Conservation (phyloP, 2,329 filamentous ascomycete species). For the Microsporum audouinii region DNA sequence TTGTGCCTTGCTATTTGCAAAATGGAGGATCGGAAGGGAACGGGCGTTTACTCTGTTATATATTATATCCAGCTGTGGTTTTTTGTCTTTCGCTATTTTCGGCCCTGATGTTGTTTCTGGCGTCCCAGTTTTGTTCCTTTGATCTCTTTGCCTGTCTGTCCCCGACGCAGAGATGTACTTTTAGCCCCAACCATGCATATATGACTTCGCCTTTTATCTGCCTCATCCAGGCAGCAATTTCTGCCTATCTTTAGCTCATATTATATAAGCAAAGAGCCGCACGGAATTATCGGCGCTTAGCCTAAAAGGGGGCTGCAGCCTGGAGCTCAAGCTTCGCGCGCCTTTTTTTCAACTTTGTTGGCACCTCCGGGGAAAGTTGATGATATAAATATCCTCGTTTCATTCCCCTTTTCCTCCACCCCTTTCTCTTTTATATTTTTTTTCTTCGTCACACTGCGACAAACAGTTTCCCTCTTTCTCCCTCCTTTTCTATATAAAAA, state of each 20-base stretch:
- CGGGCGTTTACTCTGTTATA: background rate
- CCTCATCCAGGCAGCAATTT: background rate
- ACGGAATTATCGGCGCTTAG: conserved; percentile 1
- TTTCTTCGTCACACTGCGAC: background rate
- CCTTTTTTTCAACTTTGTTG: background rate
- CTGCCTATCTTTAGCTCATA: background rate
- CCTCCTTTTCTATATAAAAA: background rate
- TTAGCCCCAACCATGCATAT: background rate
- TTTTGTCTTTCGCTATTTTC: background rate
- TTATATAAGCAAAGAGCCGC: background rate
- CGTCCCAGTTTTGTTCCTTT: background rate
- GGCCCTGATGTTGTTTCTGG: background rate
- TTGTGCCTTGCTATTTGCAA: background rate
- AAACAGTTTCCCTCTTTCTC: background rate
- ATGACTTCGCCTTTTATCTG: background rate
- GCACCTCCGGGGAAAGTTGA: background rate
- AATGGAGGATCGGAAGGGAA: background rate
- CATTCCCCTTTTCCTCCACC: background rate
- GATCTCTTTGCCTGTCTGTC: background rate
- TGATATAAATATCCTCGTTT: background rate
- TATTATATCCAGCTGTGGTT: background rate
- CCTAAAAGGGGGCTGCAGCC: conserved; percentile 2
- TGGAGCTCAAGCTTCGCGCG: background rate
- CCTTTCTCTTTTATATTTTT: background rate
- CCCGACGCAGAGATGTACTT: background rate